phyloP scores from a whole-genome alignment of 2,329 filamentous ascomycete genomes.

The Aureobasidium uvarum region DNA sequence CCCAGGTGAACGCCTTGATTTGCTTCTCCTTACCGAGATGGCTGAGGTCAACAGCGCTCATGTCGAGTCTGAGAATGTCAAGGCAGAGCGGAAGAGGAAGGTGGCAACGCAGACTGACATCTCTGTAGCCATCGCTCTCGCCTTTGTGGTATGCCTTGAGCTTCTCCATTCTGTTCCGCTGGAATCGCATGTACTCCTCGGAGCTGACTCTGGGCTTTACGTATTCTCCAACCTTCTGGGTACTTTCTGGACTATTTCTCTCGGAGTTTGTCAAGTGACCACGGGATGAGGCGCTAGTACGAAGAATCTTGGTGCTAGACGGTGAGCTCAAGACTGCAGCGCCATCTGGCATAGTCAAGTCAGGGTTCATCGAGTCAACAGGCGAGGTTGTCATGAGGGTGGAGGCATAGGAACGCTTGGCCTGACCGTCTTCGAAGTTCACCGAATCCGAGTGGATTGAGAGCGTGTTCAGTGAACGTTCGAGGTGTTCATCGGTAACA shows the following conservation, averaged over 20 bases:
- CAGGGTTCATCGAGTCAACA: conserved; percentile 29
- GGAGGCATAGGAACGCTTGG: conserved; percentile 33
- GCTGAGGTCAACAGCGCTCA: conserved; percentile 30
- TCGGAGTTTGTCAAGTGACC: not conserved
- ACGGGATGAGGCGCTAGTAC: not conserved
- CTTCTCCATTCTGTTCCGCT: conserved; percentile 31
- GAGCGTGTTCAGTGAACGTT: conserved; percentile 1
- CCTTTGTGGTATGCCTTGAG: conserved; percentile 24
- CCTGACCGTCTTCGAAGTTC: conserved; percentile 9
- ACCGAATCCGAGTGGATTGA: not conserved
- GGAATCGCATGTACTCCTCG: conserved; percentile 33
- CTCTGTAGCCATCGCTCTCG: conserved; percentile 31
- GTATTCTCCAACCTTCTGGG: conserved; percentile 25
- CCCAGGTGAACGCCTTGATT: conserved; percentile 37
- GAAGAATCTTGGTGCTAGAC: conserved; percentile 29
- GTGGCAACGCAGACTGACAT: conserved; percentile 32
- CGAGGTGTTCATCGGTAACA: not conserved
- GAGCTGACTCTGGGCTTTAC: conserved; percentile 30
- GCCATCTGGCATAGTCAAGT: conserved; percentile 34
- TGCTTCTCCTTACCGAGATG: conserved; percentile 40
- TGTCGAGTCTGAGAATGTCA: conserved; percentile 34
- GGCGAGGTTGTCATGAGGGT: conserved; percentile 32
- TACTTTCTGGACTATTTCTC: not conserved
- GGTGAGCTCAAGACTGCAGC: conserved; percentile 30
- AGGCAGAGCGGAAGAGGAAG: conserved; percentile 39